These are phyloP conservation scores for Peterozyma toletana DNA, from an alignment of 805 yeast genomes.

Conservation along the genomic window DNA sequence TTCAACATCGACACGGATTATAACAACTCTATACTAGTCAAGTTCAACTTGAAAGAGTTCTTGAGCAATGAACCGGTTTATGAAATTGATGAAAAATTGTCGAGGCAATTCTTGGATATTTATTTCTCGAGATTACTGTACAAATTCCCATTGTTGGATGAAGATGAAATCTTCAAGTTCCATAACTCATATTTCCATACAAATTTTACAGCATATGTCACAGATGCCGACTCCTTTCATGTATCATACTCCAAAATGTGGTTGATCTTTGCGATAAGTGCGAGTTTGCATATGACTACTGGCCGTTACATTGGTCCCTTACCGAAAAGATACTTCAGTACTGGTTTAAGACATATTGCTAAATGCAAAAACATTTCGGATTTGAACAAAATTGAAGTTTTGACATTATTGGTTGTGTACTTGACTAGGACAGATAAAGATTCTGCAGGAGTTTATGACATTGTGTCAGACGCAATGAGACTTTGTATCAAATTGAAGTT, in stretches of 20 bases:
- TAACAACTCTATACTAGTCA: conserved; percentile 22
- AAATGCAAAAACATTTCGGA: conserved; percentile 32
- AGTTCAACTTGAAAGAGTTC: conserved; percentile 40
- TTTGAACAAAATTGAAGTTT: conserved; percentile 43
- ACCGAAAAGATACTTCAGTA: conserved; percentile 49
- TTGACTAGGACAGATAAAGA: conserved; percentile 57
- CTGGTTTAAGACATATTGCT: conserved; percentile 50
- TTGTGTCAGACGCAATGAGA: conserved; percentile 45
- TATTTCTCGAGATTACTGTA: conserved; percentile 49
- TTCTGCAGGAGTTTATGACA: conserved; percentile 43
- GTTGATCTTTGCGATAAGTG: conserved; percentile 44
- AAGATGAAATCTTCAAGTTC: conserved; percentile 41
- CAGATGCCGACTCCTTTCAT: conserved; percentile 37
- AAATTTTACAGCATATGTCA: conserved; percentile 22
- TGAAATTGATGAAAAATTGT: conserved; percentile 40
- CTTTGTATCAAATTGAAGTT: conserved; percentile 30
- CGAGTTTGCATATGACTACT: conserved; percentile 46
- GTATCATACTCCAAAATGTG: conserved; percentile 50
- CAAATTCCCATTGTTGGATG: conserved; percentile 49
- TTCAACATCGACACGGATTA: conserved; percentile 5
- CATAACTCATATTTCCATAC: conserved; percentile 40
- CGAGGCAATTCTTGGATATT: conserved; percentile 45
- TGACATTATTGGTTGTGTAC: conserved; percentile 45
- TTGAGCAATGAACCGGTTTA: conserved; percentile 41
- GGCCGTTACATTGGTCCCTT: conserved; percentile 49